Evolutionary conservation across 2,329 filamentous ascomycete species (phyloP).

Genomic region (Ceratocystis harringtonii): DNA sequence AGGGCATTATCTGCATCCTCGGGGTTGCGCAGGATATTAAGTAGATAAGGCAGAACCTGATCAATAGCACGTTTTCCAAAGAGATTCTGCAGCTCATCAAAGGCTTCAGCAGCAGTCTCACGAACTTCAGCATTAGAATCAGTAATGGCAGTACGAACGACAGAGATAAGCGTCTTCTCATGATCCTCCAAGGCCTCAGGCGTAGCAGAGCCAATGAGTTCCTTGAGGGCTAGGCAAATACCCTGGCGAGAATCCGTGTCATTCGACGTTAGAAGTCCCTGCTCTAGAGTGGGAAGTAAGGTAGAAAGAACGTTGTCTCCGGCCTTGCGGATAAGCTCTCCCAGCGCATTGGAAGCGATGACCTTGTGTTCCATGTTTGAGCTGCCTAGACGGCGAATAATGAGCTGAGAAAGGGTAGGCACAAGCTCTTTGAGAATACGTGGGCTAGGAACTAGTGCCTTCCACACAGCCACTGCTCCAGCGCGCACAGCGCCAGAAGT

Average conservation of each 20-base stretch:
- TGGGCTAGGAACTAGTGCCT: conserved; percentile 83
- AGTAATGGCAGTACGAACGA: conserved; percentile 81
- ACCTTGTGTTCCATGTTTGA: conserved; percentile 98
- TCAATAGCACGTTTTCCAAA: conserved; percentile 90
- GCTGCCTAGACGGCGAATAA: conserved; percentile 85
- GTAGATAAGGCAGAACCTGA: conserved; percentile 81
- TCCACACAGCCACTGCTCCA: conserved; percentile 89
- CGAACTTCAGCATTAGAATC: conserved; percentile 81
- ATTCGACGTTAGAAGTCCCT: conserved; percentile 72
- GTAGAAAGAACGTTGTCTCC: conserved; percentile 84
- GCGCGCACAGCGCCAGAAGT: conserved; percentile 82
- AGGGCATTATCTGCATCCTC: conserved; percentile 83
- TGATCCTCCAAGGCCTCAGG: conserved; percentile 83
- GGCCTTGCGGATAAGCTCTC: conserved; percentile 91
- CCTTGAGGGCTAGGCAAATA: conserved; percentile 89
- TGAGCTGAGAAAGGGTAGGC: conserved; percentile 82
- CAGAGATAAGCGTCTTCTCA: conserved; percentile 86
- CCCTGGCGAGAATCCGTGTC: conserved; percentile 91
- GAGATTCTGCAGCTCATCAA: conserved; percentile 85
- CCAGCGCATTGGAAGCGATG: conserved; percentile 91
- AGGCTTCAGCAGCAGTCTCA: conserved; percentile 91
- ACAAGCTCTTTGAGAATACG: conserved; percentile 89
- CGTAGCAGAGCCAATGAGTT: conserved; percentile 80
- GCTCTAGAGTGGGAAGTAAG: conserved; percentile 78
- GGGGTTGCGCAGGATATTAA: conserved; percentile 76